Base-by-base conservation (phyloP, 371 early-diverging fungal species). In the Lichtheimia ramosa region DNA sequence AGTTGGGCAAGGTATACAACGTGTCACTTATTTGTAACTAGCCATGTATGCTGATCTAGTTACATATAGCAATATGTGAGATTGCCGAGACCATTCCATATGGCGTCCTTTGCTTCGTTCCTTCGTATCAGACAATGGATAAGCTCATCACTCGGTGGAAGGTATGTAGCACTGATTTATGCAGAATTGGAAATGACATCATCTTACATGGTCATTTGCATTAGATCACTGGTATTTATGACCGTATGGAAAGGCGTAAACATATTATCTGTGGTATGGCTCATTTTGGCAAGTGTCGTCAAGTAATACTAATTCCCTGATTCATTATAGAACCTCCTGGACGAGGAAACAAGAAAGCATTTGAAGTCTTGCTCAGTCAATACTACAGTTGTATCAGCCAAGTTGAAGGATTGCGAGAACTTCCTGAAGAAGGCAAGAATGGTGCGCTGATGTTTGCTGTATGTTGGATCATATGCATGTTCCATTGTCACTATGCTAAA, bases 361-460 rank as follows among this genome's bases (percentile, higher is more conserved):
- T 90, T 77, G 88, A 82, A 57, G 65, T 55, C 24, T 66, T 71
- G 14, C 72, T 86, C 48, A 71, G 64, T 3, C 46, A 52, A 16
- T 91, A 79, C 58, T 83, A 85, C 55, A 52, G 58, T 0, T 43
- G 55, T 6, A 77, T 83, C 52, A 66, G 64, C 18, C 55, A 43
- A 41, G 59, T 41, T 10, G 54, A 65, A 20, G 2, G 12, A 3
- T 25, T 23, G n/a, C 39, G 15, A 42, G 25, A 20, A 5, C 5
- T n/a, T 8, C 27, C 20, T 1, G 42, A 51, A 15, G 51, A 27
- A 20, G 27, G 34, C 16, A 40, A 70, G 13, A 68, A 70, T 4
- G 92, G 93, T 3, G 87, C 87, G 0, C 25, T 87, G 5, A 66
- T 86, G 51, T 75, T 89, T 75, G 83, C 87, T 16, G 83, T 86